phyloP scores from a whole-genome alignment of 1,284 basidiomycete genomes.

The Boletus semigastroideus region DNA sequence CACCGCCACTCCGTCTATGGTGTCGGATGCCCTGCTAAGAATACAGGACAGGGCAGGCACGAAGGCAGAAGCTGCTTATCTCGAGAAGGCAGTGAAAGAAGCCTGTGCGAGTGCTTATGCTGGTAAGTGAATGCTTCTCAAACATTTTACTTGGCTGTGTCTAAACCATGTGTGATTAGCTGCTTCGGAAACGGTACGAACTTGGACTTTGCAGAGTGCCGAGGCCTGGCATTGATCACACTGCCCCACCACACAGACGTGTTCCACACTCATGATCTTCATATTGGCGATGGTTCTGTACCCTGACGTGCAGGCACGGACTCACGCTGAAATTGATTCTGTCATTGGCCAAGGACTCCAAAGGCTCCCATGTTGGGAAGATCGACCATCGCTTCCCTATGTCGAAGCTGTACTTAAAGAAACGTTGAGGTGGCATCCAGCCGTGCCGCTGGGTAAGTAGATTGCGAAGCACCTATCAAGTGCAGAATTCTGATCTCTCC shows the following conservation, averaged over 20 bases:
- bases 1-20: constrained; percentile 24
- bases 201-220: not conserved
- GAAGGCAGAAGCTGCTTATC: constrained; percentile 11
- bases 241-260: constrained; percentile 34
- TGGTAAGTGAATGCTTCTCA: constrained; percentile 6
- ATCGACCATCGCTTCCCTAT: constrained; percentile 42
- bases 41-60: constrained; percentile 2
- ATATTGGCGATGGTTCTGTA: constrained; percentile 50
- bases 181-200: constrained; percentile 26
- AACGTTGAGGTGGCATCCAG: constrained; percentile 49
- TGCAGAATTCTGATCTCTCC: not conserved
- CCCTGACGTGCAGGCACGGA: constrained; percentile 42
- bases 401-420: constrained; percentile 52
- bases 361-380: constrained; percentile 39
- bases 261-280: constrained; percentile 46
- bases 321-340: constrained; percentile 45
- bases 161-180: constrained; percentile 7
- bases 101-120: constrained; percentile 18
- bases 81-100: constrained; percentile 24
- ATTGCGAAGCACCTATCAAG: not conserved
- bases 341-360: constrained; percentile 34
- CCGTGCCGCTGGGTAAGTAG: constrained; percentile 35
- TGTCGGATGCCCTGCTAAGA: constrained; percentile 18
- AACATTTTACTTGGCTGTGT: constrained; percentile 6
- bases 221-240: constrained; percentile 10